A percentile compares a stretch with the other conserved stretches of the same genome.
phyloP scores from a whole-genome alignment of 2,329 filamentous ascomycete species.

The Xylariaceae sp. region DNA sequence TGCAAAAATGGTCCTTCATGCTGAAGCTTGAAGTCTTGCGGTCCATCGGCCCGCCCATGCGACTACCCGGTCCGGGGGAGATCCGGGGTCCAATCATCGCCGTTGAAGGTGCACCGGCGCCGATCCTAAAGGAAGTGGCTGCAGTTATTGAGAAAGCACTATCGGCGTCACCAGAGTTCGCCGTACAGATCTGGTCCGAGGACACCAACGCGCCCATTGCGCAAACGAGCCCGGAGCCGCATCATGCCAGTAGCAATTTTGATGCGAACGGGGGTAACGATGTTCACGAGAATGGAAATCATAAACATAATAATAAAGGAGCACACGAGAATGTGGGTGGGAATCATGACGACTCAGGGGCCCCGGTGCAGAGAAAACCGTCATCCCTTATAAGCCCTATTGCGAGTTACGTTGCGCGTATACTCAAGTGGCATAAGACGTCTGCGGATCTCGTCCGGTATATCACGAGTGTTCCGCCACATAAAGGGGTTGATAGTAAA shows the following conservation, averaged over 20 bases:
- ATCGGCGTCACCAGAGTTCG: conserved; percentile 38
- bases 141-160: conserved; percentile 62
- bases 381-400: conserved; percentile 38
- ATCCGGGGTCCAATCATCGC: conserved; percentile 75
- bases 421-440: conserved; percentile 69
- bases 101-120: conserved; percentile 65
- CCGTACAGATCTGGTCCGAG: conserved; percentile 44
- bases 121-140: conserved; percentile 52
- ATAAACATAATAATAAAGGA: conserved; percentile 3
- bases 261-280: not conserved
- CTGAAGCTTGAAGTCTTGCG: conserved; percentile 73
- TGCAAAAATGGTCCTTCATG: conserved; percentile 56
- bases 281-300: not conserved
- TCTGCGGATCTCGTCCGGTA: conserved; percentile 63
- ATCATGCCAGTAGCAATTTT: not conserved
- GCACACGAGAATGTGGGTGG: not conserved
- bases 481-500: not conserved
- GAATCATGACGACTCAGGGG: not conserved
- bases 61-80: conserved; percentile 35
- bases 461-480: conserved; percentile 34
- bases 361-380: conserved; percentile 6
- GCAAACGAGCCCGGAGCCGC: conserved; percentile 19
- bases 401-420: conserved; percentile 59
- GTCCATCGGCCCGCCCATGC: conserved; percentile 67
- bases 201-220: conserved; percentile 24